Evolutionary conservation across 805 yeast species (phyloP).

Genomic region (Nakazawaea ambrosiae): DNA sequence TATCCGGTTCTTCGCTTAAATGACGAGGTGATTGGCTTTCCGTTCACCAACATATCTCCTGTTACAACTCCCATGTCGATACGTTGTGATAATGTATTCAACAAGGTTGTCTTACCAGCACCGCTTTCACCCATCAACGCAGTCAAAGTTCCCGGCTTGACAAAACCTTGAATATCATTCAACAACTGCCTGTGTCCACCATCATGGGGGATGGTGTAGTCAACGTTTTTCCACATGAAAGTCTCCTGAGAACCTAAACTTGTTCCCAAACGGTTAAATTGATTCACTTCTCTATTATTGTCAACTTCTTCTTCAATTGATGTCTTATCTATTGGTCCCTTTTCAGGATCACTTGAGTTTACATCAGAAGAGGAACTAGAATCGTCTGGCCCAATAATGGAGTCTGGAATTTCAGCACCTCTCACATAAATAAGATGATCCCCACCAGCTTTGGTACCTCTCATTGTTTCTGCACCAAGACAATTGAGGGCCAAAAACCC

Average conservation of each 20-base stretch:
- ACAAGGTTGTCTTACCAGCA: conserved; percentile 43
- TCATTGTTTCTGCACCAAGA: conserved; percentile 20
- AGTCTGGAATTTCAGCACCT: conserved; percentile 25
- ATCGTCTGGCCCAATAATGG: conserved; percentile 14
- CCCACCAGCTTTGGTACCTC: conserved; percentile 18
- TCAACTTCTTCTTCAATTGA: conserved; percentile 6
- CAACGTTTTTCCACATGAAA: conserved; percentile 18
- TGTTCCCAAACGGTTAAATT: conserved; percentile 9
- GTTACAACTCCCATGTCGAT: conserved; percentile 38
- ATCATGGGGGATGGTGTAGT: conserved; percentile 18
- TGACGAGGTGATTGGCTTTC: conserved; percentile 31
- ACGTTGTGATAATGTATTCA: conserved; percentile 39
- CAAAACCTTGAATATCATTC: conserved; percentile 21
- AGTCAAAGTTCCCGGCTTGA: conserved; percentile 33
- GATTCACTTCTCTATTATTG: background rate
- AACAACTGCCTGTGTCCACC: conserved; percentile 18
- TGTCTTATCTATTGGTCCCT: conserved; percentile 20
- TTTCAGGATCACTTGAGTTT: conserved; percentile 1
- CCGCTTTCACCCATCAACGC: conserved; percentile 44
- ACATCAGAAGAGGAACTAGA: conserved; percentile 13
- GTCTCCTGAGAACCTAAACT: conserved; percentile 11
- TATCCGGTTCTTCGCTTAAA: conserved; percentile 41
- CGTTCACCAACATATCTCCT: conserved; percentile 42
- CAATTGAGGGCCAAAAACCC: conserved; percentile 30
- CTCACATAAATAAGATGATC: conserved; percentile 35